These are phyloP conservation scores for Nicotiana rustica DNA, from an alignment of 305 asterid species.

Conservation along the genomic window DNA sequence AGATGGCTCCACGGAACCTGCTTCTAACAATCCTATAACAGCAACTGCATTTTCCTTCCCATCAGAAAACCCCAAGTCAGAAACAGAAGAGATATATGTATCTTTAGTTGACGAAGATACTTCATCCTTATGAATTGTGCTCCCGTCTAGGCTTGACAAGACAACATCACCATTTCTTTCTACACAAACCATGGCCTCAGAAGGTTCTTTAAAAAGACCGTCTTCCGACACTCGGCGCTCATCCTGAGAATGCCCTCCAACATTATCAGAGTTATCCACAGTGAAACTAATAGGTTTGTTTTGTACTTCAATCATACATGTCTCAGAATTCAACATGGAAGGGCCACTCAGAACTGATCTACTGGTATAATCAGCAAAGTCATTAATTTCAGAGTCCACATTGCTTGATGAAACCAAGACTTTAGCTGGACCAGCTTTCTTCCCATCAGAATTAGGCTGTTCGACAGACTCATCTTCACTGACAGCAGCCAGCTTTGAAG, in stretches of 20 bases:
- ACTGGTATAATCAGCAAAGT: conserved; percentile 37
- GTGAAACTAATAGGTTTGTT: conserved; percentile 37
- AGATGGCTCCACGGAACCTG: conserved; percentile 43
- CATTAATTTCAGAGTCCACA: conserved; percentile 29
- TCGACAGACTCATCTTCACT: conserved; percentile 41
- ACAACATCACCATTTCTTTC: conserved; percentile 42
- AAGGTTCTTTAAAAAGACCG: conserved; percentile 42
- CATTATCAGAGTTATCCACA: conserved; percentile 37
- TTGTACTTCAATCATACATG: conserved; percentile 38
- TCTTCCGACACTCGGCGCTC: conserved; percentile 35
- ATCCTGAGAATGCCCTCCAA: conserved; percentile 40
- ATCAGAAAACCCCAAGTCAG: conserved; percentile 45
- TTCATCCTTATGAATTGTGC: conserved; percentile 41
- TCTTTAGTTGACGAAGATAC: conserved; percentile 35
- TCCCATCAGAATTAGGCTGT: conserved; percentile 41
- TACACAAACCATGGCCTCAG: conserved; percentile 40
- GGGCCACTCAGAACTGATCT: conserved; percentile 32
- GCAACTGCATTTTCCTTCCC: conserved; percentile 42
- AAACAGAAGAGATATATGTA: conserved; percentile 42
- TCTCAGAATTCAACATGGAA: conserved; percentile 41
- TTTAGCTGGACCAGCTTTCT: conserved; percentile 44
- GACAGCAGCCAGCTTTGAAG: conserved; percentile 39
- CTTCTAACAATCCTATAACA: conserved; percentile 44
- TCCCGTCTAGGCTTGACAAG: conserved; percentile 44
- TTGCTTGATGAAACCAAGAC: conserved; percentile 35